Conservation (phyloP, 2,329 filamentous ascomycete genomes). For the Nakataea oryzae region DNA sequence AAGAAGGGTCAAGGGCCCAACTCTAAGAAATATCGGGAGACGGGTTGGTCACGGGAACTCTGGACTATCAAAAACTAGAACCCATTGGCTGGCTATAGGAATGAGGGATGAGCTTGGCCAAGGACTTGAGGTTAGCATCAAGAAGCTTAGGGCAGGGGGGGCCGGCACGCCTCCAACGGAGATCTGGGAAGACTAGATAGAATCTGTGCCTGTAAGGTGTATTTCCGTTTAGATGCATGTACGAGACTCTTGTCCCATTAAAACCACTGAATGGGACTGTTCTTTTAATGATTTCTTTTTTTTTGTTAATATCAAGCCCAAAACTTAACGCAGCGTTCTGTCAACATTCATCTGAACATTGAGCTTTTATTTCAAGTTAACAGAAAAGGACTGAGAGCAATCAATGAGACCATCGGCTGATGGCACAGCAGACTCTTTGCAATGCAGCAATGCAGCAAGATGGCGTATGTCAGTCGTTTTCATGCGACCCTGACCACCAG, state of each 20-base stretch:
- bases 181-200: background rate
- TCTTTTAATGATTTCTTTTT: background rate
- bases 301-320: background rate
- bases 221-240: background rate
- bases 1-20: constrained; percentile 37
- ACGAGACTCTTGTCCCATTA: background rate
- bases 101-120: background rate
- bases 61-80: constrained; percentile 40
- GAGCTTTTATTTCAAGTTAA: too few species aligned
- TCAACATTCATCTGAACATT: too few species aligned
- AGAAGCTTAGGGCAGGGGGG: background rate
- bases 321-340: background rate
- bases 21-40: constrained; percentile 50
- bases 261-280: background rate
- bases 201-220: background rate
- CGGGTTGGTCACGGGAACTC: constrained; percentile 52
- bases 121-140: background rate
- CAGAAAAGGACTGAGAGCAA: too few species aligned
- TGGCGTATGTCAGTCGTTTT: background rate
- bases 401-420: background rate
- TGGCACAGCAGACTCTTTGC: background rate
- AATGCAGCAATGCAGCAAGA: too few species aligned
- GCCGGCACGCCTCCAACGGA: background rate
- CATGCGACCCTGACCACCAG: background rate
- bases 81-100: background rate